These are phyloP conservation scores for Penicillium sp. DNA, from an alignment of 2,329 filamentous ascomycete genomes.

Conservation along the genomic window DNA sequence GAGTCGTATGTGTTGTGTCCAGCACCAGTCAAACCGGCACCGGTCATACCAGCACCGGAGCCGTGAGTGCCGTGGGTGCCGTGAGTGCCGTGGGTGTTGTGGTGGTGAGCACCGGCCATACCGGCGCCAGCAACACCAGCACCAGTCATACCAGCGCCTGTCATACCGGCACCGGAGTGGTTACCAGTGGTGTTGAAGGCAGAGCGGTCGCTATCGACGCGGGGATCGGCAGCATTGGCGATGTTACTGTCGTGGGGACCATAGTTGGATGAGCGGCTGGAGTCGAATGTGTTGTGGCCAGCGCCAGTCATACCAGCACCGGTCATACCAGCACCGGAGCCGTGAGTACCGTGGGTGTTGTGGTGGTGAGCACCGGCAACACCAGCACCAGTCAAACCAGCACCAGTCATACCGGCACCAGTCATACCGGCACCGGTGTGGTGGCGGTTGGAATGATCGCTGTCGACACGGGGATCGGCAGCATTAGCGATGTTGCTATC, in stretches of 20 bases:
- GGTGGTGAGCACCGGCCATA: background rate
- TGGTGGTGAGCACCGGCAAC: too few species aligned
- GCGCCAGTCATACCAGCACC: background rate
- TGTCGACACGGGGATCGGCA: slow-evolving; percentile 17
- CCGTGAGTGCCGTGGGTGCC: too few species aligned
- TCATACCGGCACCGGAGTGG: background rate
- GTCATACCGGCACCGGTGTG: background rate
- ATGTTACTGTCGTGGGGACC: slow-evolving; percentile 13
- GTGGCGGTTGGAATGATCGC: too few species aligned
- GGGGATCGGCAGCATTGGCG: slow-evolving; percentile 10
- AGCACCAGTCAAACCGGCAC: background rate
- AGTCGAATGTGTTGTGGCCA: background rate
- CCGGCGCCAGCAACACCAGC: background rate
- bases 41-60: background rate
- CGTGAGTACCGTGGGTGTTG: background rate
- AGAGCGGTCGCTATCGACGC: slow-evolving; percentile 4
- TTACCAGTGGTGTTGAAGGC: background rate
- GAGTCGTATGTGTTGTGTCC: background rate
- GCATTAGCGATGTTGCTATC: slow-evolving; percentile 13
- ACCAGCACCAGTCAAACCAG: too few species aligned
- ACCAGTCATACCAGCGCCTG: background rate
- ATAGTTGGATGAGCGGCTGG: slow-evolving; percentile 8
- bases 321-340: background rate
- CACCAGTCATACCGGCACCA: too few species aligned
- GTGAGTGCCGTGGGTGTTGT: too few species aligned